Evolutionary conservation across 768 basidiomycete species (phyloP), one percentile per base, ranked within the genome.

Genomic region (Boletus huronensis): DNA sequence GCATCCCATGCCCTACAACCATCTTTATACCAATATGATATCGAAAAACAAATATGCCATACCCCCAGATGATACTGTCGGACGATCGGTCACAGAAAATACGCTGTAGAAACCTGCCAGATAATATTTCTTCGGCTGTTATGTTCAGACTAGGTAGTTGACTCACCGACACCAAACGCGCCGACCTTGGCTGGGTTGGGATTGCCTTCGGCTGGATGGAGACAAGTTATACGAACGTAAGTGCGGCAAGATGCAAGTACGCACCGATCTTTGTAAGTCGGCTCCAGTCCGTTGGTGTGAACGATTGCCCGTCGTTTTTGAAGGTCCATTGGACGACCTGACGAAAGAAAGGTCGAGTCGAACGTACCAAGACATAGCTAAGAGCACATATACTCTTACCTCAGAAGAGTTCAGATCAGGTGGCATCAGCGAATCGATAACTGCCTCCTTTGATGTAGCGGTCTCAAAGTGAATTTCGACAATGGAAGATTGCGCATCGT

Each of bases 101-200:
- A 90, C 61, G 58, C 85, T 86, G 64, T 90, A 89, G 66, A 90
- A 87, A 7, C 84, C 83, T 82, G 23, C 2, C 14, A 4, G 14
- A 35, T 19, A n/a, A 35, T 13, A 26, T 3, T 56, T 1, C 50
- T 34, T 19, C 32, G 45, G 21, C 26, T 16, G 17, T 25, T n/a
- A 11, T 29, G 29, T 31, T 43, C 16, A 10, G 31, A n/a, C 16
- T 23, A 6, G 26, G 34, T 11, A 21, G 9, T 14, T 1, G 23
- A n/a, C 80, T 53, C 55, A 82, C 87, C 88, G n/a, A 90, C 88
- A 53, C 90, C 90, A 60, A 93, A 93, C n/a, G 93, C 93, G 16
- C 96, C 96, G 43, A 98, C 93, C 75, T 93, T 94, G 70, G 88
- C 85, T 69, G 95, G 91, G 61, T 95, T 89, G 0, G 94, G 93